Base-by-base conservation (phyloP, 805 yeast genomes). In the Metschnikowia vanudenii region DNA sequence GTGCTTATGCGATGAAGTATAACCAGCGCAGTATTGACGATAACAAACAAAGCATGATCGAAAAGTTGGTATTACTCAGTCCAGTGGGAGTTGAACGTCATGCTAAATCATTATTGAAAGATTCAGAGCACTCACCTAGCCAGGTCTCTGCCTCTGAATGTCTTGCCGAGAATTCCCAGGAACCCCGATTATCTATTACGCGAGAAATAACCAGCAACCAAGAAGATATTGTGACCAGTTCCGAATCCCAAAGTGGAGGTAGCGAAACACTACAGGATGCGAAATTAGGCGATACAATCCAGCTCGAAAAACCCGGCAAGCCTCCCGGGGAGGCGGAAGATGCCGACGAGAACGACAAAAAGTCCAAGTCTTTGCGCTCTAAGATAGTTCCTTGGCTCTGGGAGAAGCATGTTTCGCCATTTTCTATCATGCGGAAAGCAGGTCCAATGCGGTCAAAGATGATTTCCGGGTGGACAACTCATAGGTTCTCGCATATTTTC, bases 361-460 rank as follows among this genome's bases (percentile, higher is more conserved):
- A 34, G 17, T 39, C 69, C 6, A 42, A 79, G 30, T 24, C 44
- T 5, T 45, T 22, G 17, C 18, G 41, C 5, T 9, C 22, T 4
- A 45, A 45, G 22, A 13, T 46, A 12, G 24, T 49, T 36, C 62
- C 63, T 2, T 67, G 61, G 45, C 45, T 81, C 41, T 83, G 89
- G 89, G 69, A 70, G 14, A 61, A 61, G 14, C 72, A 83, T 55
- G 58, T 65, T 17, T 80, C 87, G 1, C 86, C 87, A 0, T 78
- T 83, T 52, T 57, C 76, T 2, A 42, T 81, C 2, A 55, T 82
- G 9, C 64, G 87, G 45, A 58, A 64, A 13, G 37, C 62, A 4
- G 87, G 86, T 0, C 86, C 86, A 2, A 53, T 73, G 19, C 78
- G 78, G 22, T 78, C 85, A 1, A 75, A 70, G 48, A 32, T 76